Conservation (phyloP, 352 stramenopile genomes). For the Pythium oligandrum region DNA sequence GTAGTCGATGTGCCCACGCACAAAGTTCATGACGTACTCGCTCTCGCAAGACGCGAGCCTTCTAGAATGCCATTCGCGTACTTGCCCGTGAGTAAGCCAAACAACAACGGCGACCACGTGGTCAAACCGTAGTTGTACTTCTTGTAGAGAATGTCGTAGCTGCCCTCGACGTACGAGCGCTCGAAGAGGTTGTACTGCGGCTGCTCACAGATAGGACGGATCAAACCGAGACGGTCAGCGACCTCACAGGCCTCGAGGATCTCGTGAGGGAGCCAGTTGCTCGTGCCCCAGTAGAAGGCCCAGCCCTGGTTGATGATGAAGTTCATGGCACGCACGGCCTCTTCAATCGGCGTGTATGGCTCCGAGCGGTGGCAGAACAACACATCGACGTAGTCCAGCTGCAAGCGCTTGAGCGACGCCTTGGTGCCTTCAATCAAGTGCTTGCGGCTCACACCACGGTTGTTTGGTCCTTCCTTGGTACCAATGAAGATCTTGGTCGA, state of each 20-base stretch:
- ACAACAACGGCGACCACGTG: slow-evolving; percentile 32
- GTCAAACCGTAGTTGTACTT: slow-evolving; percentile 37
- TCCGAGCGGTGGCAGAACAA: slow-evolving; percentile 37
- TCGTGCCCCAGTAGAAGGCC: slow-evolving; percentile 49
- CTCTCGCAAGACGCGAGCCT: no score
- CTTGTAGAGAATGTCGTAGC: slow-evolving; percentile 37
- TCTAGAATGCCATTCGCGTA: no score
- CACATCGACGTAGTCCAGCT: slow-evolving; percentile 40
- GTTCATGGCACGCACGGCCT: slow-evolving; percentile 47
- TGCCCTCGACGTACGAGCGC: slow-evolving; percentile 33
- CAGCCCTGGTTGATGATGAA: slow-evolving; percentile 36
- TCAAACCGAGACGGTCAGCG: slow-evolving; percentile 23
- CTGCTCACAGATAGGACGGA: slow-evolving; percentile 37
- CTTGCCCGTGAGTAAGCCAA: no score
- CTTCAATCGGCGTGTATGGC: slow-evolving; percentile 28
- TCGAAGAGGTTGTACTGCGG: slow-evolving; percentile 55
- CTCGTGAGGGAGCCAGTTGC: slow-evolving; percentile 39
- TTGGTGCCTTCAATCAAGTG: slow-evolving; percentile 48
- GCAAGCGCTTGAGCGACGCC: slow-evolving; percentile 35
- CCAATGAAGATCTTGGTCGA: slow-evolving; percentile 61
- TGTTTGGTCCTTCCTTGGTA: slow-evolving; percentile 17
- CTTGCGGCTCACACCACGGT: slow-evolving; percentile 30
- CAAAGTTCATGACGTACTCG: no score
- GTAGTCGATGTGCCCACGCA: no score
- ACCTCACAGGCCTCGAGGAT: slow-evolving; percentile 42